Evolutionary conservation across 2,329 filamentous ascomycete species (phyloP), one percentile per base, ranked within the genome.

Genomic region (Microcyclospora pomicola): DNA sequence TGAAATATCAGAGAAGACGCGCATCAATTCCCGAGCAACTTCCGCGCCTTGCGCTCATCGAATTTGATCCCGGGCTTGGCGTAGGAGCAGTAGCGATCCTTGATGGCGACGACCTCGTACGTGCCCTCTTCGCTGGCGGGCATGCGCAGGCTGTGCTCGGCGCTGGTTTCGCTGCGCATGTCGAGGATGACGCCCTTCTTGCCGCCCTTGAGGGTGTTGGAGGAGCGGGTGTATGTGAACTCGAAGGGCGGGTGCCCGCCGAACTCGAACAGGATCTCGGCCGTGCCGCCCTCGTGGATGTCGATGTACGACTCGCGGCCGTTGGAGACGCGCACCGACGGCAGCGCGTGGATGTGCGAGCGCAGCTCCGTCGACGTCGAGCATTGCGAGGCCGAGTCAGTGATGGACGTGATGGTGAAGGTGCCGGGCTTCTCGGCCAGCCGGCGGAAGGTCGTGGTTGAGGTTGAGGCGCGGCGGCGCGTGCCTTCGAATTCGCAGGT

Each of bases 31-130:
- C 19, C 19, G 19, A 24, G 19, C 19, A 24, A 24, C 19, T 24
- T 24, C 5, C 19, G 19, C 19, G 19, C 19, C 19, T 24, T 24
- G 7, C 19, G 19, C 19, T 24, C 19, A 31, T 31, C 58, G 30
- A 31, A 15, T 6, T 69, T 61, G 30, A 69, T 62, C 46, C 75
- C 72, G 54, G 79, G 72, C 43, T 78, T 88, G 33, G 83, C 83
- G 60, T 93, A 94, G 16, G 84, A 79, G 59, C 91, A 98, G 64
- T 75, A 92, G 53, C 77, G 77, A 62, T 98, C 91, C 68, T 92
- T 92, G 62, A 98, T 94, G 9, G 84, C 80, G 24, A 96, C 83
- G 13, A 98, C 88, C 64, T 98, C 91, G 56, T 98, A 98, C 48
- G 86, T 94, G 35, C 91, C 91, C 68, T 96, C 91, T 56, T 94